Percentiles rank a stretch among this genome's conserved stretches.
These are phyloP conservation scores for Sporothrix sp. DNA, from an alignment of 2,329 filamentous ascomycete genomes.

Conservation along the genomic window DNA sequence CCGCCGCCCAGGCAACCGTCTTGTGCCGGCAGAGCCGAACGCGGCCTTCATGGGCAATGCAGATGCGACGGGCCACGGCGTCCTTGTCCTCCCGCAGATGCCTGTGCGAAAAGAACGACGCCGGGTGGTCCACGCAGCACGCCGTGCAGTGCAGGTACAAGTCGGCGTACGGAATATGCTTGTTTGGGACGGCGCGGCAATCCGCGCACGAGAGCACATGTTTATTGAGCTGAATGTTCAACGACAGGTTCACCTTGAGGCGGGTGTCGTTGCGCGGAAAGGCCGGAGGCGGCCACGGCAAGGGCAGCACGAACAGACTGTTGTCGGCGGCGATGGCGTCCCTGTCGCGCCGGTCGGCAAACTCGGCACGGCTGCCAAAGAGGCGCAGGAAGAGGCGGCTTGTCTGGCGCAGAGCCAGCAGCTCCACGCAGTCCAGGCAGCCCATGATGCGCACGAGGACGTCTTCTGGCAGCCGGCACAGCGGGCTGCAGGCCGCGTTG, in stretches of 20 bases:
- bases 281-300: neutral
- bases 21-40: neutral
- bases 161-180: neutral
- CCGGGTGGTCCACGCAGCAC: neutral
- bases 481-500: slow-evolving; percentile 4
- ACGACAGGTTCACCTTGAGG: neutral
- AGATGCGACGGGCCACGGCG: neutral
- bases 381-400: neutral
- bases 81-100: neutral
- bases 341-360: neutral
- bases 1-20: neutral
- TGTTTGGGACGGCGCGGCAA: neutral
- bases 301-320: neutral
- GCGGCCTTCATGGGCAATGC: neutral
- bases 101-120: neutral
- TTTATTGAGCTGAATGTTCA: neutral
- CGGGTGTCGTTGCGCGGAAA: neutral
- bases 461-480: slow-evolving; percentile 7
- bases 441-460: slow-evolving; percentile 6
- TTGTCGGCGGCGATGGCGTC: neutral
- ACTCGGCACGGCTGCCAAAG: neutral
- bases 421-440: neutral
- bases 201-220: neutral
- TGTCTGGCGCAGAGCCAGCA: neutral
- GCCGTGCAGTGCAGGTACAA: neutral